Base-by-base conservation (phyloP, 345 rosid species). In the Arabis hirsuta region DNA sequence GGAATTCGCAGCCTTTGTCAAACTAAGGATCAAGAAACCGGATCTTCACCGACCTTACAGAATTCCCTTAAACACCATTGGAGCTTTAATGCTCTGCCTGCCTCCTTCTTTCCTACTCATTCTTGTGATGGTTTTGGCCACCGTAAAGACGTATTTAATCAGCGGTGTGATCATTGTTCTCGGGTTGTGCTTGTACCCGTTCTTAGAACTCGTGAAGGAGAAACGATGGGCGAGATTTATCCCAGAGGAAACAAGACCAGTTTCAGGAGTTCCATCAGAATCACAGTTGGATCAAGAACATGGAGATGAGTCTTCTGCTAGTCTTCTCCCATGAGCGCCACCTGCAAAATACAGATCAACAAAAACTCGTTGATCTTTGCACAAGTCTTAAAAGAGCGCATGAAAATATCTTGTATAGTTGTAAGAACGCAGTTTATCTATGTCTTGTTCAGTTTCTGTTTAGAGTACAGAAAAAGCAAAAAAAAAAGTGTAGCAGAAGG, bases 1-100 rank as follows among this genome's bases (percentile, higher is more conserved):
- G 0, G 95, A 89, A 61, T 85, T 94, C 19, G 95, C 92, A 27
- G 97, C 98, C 45, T 91, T 94, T 75, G 82, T 94, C 67, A 88
- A 58, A 71, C 59, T 91, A 70, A 77, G 95, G 81, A 73, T 91
- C 36, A 84, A 86, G 81, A 94, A 85, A 71, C 91, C 97, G 0
- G 88, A 89, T 43, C 94, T 89, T 24, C 81, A 81, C 43, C 76
- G 91, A 51, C 98, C 97, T 41, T 94, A 90, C 48, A 84, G 46
- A 73, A 87, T 90, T 48, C 95, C 95, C 0, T 69, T 91, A 63
- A 79, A 82, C 42, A 94, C 96, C 39, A 59, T 81, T 48, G 98
- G 98, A 16, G 87, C 54, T 11, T 53, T 83, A 11, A 14, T 88
- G 72, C 85, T 88, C 14, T 88, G 98, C 77, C 48, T 89, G 52